These are phyloP conservation scores for Trametes coccinea DNA, from an alignment of 768 basidiomycete genomes.

Conservation along the genomic window DNA sequence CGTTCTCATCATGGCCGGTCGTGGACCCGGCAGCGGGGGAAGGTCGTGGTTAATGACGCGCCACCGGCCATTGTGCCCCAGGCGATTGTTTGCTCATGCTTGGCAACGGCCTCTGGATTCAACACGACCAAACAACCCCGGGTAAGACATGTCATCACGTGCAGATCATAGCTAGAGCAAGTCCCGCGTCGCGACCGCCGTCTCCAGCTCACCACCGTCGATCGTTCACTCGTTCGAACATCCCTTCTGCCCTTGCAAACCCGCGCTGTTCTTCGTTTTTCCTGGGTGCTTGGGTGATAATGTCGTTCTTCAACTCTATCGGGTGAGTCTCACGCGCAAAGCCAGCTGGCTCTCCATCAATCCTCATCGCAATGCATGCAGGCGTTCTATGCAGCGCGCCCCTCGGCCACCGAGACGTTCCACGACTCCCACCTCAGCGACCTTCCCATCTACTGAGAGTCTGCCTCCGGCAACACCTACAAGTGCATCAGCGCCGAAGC, in stretches of 20 bases:
- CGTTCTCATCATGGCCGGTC: conserved; percentile 41
- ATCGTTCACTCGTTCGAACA: neutral
- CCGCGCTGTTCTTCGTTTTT: neutral
- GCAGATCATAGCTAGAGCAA: conserved; percentile 4
- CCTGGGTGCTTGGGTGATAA: conserved; percentile 27
- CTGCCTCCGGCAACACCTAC: conserved; percentile 43
- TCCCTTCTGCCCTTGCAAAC: neutral
- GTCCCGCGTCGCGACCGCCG: conserved; percentile 16
- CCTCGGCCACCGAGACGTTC: conserved; percentile 72
- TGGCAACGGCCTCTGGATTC: conserved; percentile 26
- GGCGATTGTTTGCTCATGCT: conserved; percentile 27
- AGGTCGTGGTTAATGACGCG: conserved; percentile 17
- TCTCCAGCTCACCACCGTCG: conserved; percentile 1
- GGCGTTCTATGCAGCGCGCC: conserved; percentile 74
- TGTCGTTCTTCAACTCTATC: conserved; percentile 86
- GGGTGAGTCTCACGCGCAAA: conserved; percentile 49
- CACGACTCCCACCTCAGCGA: conserved; percentile 71
- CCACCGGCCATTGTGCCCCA: conserved; percentile 13
- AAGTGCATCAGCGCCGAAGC: conserved; percentile 50
- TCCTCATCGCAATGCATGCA: conserved; percentile 31
- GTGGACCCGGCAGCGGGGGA: conserved; percentile 20
- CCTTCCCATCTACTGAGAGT: conserved; percentile 48
- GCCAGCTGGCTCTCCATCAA: neutral
- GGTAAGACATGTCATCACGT: conserved; percentile 16
- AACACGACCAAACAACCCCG: conserved; percentile 25